Evolutionary conservation across 2,329 filamentous ascomycete species (phyloP).

Genomic region (Pyricularia sp.): DNA sequence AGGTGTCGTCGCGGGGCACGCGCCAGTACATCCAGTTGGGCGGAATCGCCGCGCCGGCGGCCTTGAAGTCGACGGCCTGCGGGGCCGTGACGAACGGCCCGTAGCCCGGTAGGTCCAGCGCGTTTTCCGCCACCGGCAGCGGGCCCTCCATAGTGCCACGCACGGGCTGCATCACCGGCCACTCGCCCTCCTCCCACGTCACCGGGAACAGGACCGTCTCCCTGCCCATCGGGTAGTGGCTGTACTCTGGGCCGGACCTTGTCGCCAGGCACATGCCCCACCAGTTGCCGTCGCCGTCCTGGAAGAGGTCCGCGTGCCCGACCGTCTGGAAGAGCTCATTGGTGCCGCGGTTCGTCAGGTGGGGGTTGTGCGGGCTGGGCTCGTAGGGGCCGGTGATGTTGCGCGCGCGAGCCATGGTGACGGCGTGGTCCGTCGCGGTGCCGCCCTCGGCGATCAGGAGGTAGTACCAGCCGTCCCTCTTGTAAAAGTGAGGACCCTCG

Average conservation of each 20-base stretch:
- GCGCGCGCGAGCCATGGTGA: constrained; percentile 31
- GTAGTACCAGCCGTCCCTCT: constrained; percentile 49
- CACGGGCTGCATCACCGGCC: constrained; percentile 34
- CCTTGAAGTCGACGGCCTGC: constrained; percentile 35
- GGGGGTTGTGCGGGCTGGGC: constrained; percentile 29
- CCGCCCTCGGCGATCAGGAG: constrained; percentile 51
- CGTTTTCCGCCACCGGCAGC: constrained; percentile 23
- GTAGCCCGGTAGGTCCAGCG: constrained; percentile 23
- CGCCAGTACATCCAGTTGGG: constrained; percentile 22
- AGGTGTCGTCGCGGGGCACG: constrained; percentile 16
- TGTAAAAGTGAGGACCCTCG: constrained; percentile 51
- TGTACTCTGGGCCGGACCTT: constrained; percentile 29
- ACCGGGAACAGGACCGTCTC: constrained; percentile 37
- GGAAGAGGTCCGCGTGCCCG: constrained; percentile 36
- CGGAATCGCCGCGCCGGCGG: constrained; percentile 14
- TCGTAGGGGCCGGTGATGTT: constrained; percentile 33
- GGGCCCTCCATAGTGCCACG: constrained; percentile 33
- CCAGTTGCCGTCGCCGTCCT: constrained; percentile 36
- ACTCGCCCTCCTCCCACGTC: constrained; percentile 23
- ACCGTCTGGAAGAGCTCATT: constrained; percentile 31
- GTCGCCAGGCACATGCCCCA: constrained; percentile 39
- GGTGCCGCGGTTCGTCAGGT: constrained; percentile 30
- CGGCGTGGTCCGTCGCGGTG: constrained; percentile 50
- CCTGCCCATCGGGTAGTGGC: constrained; percentile 41
- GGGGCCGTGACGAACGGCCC: constrained; percentile 31